Evolutionary conservation across 768 basidiomycete genomes (phyloP), one percentile per base, ranked within the genome.

Genomic region (Serendipita sp.): DNA sequence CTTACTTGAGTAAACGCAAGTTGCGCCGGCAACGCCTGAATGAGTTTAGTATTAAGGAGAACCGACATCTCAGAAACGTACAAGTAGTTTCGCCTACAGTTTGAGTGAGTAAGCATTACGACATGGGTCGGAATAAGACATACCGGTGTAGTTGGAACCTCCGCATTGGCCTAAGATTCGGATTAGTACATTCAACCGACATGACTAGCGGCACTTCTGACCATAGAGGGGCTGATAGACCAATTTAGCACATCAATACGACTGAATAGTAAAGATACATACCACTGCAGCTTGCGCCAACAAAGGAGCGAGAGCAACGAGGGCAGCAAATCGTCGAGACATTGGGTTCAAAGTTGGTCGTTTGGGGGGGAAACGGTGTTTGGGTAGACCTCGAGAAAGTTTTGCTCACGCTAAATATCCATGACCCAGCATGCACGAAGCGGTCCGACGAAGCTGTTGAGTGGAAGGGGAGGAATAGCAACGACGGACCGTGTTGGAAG

Each of bases 1-100:
- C 48, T 51, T n/a, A 51, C 48, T 51, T n/a, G 48, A 51, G 48
- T 51, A 51, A 51, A 51, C 48, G 48, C 48, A 51, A 5, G 48
- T 51, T n/a, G 48, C 48, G 30, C 48, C 48, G n/a, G 48, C 5
- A 51, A 51, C 48, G n/a, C 48, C 48, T 51, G 16, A 8, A 18
- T 32, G n/a, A 18, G n/a, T 5, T 46, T 46, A 51, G 5, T n/a
- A 51, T 5, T 51, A 51, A 16, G 30, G 18, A 51, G 7, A 32
- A n/a, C 30, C 8, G 7, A 51, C n/a, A 51, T 18, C n/a, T 18
- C 30, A 51, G 30, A 8, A 32, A 5, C 30, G 48, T 32, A 51
- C 48, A 51, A 8, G 5, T 5, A 5, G n/a, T 51, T 32, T 51
- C 48, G 16, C 48, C 48, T 51, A 32, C 7, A 5, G 30, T 51